Base-by-base conservation (phyloP, 345 rosid genomes). In the Brassica juncea region DNA sequence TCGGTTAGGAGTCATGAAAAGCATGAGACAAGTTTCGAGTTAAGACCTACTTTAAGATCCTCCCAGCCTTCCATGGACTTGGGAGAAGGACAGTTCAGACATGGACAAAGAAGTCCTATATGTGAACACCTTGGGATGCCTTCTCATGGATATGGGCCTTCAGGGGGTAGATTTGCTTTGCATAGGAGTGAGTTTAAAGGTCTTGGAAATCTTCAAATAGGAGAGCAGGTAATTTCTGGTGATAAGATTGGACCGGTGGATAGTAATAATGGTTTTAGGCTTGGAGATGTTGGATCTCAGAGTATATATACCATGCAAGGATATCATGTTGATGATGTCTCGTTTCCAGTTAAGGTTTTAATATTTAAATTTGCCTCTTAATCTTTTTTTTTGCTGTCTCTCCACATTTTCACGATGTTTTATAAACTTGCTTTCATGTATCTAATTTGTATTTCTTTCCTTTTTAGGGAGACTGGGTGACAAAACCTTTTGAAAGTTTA, bases 241-340 rank as follows among this genome's bases (percentile, higher is more conserved):
- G 68, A 15, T 32, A 34, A 32, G 39, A 32, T 3, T 64, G 68
- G 44, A 64, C 44, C 25, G 32, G 25, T 64, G 11, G 23, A 68
- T 44, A 25, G 59, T 14, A 44, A 82, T 14, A 44, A 82, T 71
- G 81, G 83, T 73, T 81, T 78, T 11, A 85, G 78, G 28, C 84
- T 79, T 83, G 91, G 89, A 68, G 93, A 88, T 70, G 87, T 89
- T 30, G 91, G 92, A 39, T 21, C 12, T 19, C 23, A 4, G 58
- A 87, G 92, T 81, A 84, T 71, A 84, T 84, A 80, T 81, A 74
- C 90, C 8, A 75, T 61, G 55, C 86, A 81, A 68, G 83, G 83
- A 67, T 81, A 78, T 79, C 82, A 84, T 28, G 6, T 32, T 11
- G 70, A 39, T 66, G 70, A 16, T 39, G 55, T 9, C 25, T 39